Evolutionary conservation across 139 green algal genomes (phyloP).

Genomic region (Penium margaritaceum): DNA sequence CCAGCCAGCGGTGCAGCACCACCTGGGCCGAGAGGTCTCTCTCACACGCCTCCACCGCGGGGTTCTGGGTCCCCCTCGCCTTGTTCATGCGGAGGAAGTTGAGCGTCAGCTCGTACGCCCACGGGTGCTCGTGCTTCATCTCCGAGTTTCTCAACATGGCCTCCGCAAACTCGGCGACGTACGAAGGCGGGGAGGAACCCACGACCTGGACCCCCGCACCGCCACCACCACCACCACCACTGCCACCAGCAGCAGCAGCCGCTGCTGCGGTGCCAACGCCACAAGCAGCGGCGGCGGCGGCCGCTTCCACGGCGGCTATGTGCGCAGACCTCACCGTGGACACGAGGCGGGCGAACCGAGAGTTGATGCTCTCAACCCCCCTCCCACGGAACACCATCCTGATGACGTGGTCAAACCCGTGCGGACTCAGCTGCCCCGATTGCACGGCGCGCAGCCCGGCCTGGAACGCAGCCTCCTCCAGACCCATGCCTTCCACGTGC

Average conservation of each 20-base stretch:
- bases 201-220: too few species aligned
- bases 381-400: conserved; percentile 20
- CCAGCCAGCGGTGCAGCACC: conserved; percentile 6
- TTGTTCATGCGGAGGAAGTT: conserved; percentile 13
- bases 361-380: not conserved
- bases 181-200: not conserved
- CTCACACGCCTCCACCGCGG: not conserved
- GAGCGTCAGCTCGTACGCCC: conserved; percentile 16
- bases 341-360: not conserved
- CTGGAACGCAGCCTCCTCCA: conserved; percentile 6
- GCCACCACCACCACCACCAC: too few species aligned
- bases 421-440: not conserved
- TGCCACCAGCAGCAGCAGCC: too few species aligned
- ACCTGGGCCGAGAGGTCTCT: not conserved
- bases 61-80: not conserved
- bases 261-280: too few species aligned
- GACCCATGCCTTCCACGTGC: conserved; percentile 12
- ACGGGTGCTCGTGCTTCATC: conserved; percentile 15
- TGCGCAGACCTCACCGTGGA: not conserved
- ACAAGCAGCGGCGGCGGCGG: not conserved
- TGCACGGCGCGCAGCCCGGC: not conserved
- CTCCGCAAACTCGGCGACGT: conserved; percentile 5
- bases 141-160: conserved; percentile 7
- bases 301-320: not conserved
- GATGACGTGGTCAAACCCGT: conserved; percentile 6